Evolutionary conservation across 2,329 filamentous ascomycete species (phyloP).

Genomic region (Aspergillaceae sp.): DNA sequence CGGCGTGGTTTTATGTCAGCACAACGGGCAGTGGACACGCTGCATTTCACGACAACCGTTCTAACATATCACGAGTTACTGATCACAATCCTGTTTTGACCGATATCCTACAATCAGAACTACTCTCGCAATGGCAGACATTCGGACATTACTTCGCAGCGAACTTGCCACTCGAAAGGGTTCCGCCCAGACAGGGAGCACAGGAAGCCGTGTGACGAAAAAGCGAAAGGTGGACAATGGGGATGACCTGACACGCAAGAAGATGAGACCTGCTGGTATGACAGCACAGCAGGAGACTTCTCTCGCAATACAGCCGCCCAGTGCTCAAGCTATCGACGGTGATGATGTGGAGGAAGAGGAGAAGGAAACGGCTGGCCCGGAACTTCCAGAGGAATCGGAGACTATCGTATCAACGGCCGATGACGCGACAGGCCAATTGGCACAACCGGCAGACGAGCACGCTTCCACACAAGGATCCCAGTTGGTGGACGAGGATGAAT

Average conservation of each 20-base stretch:
- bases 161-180: conserved; percentile 68
- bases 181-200: conserved; percentile 45
- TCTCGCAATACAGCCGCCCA: conserved; percentile 16
- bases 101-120: background rate
- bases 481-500: conserved; percentile 64
- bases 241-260: conserved; percentile 36
- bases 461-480: conserved; percentile 9
- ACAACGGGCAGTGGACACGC: background rate
- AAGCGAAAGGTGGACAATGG: conserved; percentile 47
- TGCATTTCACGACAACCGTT: background rate
- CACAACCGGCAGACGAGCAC: conserved; percentile 3
- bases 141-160: conserved; percentile 68
- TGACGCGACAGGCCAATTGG: conserved; percentile 1
- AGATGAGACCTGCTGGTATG: conserved; percentile 29
- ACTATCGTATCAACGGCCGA: conserved; percentile 5
- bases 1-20: too few relatives aligned
- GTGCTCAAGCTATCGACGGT: conserved; percentile 12
- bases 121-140: conserved; percentile 57
- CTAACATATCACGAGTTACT: background rate
- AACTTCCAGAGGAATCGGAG: conserved; percentile 11
- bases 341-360: conserved; percentile 13
- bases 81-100: background rate
- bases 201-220: conserved; percentile 34
- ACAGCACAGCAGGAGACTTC: conserved; percentile 26
- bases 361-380: conserved; percentile 17